Percentiles rank a stretch among this genome's conserved stretches.
Conservation (phyloP, 176 grass and related monocot species). For the Ampelocalamus luodianensis region DNA sequence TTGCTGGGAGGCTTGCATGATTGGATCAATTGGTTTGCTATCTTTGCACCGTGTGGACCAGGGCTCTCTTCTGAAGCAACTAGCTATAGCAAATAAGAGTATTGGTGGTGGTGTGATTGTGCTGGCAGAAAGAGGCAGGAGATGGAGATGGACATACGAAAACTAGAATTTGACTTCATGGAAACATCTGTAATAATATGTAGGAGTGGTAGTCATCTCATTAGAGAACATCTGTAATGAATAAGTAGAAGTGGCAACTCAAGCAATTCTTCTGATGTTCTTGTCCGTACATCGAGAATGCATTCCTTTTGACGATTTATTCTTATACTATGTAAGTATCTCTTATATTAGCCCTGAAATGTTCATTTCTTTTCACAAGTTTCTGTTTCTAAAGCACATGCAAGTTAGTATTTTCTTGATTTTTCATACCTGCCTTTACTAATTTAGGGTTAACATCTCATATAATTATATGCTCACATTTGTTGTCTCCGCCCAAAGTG, state of each 20-base stretch:
- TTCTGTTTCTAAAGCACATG: slow-evolving; percentile 94
- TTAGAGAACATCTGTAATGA: slow-evolving; percentile 69
- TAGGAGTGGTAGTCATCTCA: slow-evolving; percentile 89
- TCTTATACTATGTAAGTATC: slow-evolving; percentile 40
- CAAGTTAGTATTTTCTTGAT: too few relatives aligned
- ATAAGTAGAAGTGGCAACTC: slow-evolving; percentile 71
- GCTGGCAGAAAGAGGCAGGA: slow-evolving; percentile 93
- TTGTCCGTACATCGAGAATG: background rate
- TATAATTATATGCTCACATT: too few relatives aligned
- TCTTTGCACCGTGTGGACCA: slow-evolving; percentile 38
- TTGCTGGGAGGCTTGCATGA: too few relatives aligned
- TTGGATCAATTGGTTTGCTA: background rate
- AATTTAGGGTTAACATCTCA: too few relatives aligned
- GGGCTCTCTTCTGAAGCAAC: slow-evolving; percentile 97
- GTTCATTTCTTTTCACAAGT: slow-evolving; percentile 52
- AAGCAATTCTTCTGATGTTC: slow-evolving; percentile 8
- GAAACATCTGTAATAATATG: slow-evolving; percentile 98
- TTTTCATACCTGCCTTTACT: too few relatives aligned
- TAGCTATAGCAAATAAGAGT: slow-evolving; percentile 99
- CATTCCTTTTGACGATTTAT: background rate
- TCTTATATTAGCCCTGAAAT: slow-evolving; percentile 37
- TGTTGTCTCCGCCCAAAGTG: too few relatives aligned
- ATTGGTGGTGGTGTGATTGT: slow-evolving; percentile 96
- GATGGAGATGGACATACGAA: slow-evolving; percentile 95
- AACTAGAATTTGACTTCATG: slow-evolving; percentile 97